Percentiles rank a stretch among this genome's conserved stretches.
Evolutionary conservation across 208 protist genomes (phyloP).

Genomic region (Acanthamoeba sp.): DNA sequence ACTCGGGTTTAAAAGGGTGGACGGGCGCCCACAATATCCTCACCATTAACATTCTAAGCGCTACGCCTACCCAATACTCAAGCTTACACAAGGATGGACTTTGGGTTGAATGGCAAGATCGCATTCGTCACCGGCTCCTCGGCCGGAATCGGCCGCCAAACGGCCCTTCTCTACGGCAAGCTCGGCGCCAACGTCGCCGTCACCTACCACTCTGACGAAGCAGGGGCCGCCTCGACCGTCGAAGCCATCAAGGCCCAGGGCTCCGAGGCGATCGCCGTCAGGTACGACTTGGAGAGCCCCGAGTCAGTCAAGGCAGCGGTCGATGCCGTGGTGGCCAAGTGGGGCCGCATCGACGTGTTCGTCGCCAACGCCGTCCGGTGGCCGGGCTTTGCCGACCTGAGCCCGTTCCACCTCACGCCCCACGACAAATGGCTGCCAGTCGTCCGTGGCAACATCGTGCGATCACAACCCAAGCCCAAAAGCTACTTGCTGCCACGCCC

Average conservation of each 20-base stretch:
- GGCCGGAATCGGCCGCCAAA: background rate
- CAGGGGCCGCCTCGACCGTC: background rate
- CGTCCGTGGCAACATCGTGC: background rate
- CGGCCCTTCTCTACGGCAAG: background rate
- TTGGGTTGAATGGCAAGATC: conserved; percentile 10
- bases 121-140: conserved; percentile 7
- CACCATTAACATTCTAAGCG: no score
- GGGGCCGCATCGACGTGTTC: conserved; percentile 39
- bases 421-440: background rate
- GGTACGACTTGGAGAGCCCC: background rate
- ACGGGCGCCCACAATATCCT: no score
- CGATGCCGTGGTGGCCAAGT: background rate
- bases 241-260: background rate
- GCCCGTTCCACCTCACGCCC: background rate
- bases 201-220: conserved; percentile 24
- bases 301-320: background rate
- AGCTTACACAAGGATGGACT: background rate
- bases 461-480: background rate
- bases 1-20: no score
- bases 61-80: background rate
- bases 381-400: background rate
- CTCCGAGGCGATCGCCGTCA: conserved; percentile 1
- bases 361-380: background rate
- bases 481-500: no score
- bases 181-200: background rate